Conservation (phyloP, 2,329 filamentous ascomycete species). For the Ophiocordyceps camponoti-leonardi region DNA sequence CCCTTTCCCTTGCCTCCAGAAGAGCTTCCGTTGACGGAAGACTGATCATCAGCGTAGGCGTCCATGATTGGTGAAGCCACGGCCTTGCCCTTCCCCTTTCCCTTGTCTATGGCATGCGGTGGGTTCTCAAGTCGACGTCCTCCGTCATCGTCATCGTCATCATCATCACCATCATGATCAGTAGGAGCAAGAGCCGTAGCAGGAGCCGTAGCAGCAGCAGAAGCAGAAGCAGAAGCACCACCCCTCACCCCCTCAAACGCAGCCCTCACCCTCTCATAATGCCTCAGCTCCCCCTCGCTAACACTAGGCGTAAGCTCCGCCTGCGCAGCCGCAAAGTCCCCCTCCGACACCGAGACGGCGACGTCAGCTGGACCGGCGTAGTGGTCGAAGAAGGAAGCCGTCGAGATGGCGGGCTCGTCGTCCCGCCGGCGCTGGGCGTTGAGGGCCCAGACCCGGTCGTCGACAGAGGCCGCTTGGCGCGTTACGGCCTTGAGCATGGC, state of each 20-base stretch:
- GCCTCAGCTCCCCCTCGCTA: constrained; percentile 75
- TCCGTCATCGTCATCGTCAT: not conserved
- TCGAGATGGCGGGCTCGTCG: constrained; percentile 42
- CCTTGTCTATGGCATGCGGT: constrained; percentile 18
- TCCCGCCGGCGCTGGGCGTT: constrained; percentile 26
- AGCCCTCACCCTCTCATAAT: constrained; percentile 72
- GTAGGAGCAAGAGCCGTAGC: too few relatives aligned
- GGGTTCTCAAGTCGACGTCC: too few relatives aligned
- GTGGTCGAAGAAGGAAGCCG: constrained; percentile 94
- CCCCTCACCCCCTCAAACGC: constrained; percentile 54
- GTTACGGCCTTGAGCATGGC: constrained; percentile 99
- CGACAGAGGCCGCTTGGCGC: constrained; percentile 67
- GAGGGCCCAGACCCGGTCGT: constrained; percentile 61
- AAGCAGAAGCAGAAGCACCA: constrained; percentile 8
- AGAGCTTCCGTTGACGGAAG: constrained; percentile 9
- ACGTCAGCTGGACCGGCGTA: constrained; percentile 68
- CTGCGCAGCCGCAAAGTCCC: constrained; percentile 72
- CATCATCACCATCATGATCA: not conserved
- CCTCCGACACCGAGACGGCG: constrained; percentile 72
- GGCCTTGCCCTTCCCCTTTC: constrained; percentile 17
- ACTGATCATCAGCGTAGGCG: not conserved
- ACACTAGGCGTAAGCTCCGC: constrained; percentile 84
- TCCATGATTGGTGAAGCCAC: constrained; percentile 12
- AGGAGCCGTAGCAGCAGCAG: too few relatives aligned
- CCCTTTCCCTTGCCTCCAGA: constrained; percentile 39